Evolutionary conservation across 345 rosid genomes (phyloP).

Genomic region (Zanthoxylum bungeanum): DNA sequence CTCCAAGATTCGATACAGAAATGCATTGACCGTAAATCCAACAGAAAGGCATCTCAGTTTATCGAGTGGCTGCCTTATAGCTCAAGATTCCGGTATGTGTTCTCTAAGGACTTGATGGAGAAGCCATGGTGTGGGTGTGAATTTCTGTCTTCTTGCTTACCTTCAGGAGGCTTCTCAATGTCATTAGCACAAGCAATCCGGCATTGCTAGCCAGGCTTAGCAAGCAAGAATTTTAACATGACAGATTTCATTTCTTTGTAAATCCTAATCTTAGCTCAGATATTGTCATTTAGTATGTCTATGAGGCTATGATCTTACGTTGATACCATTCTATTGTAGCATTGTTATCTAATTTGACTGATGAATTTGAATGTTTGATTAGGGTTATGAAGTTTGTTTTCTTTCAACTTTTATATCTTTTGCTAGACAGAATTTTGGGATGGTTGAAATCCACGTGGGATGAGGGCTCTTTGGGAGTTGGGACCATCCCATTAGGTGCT

Average conservation of each 20-base stretch:
- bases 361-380: neutral
- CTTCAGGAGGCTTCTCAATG: conserved; percentile 6
- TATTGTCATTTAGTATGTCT: neutral
- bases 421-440: too few species aligned
- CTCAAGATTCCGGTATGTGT: conserved; percentile 67
- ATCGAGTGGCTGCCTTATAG: conserved; percentile 76
- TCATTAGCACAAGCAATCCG: conserved; percentile 10
- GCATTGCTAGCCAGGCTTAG: conserved; percentile 13
- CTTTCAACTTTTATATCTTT: neutral
- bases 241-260: neutral
- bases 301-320: neutral
- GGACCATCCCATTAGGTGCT: too few species aligned
- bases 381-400: neutral
- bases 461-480: too few species aligned
- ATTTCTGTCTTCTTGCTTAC: conserved; percentile 12
- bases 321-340: neutral
- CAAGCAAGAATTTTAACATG: neutral
- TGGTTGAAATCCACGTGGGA: too few species aligned
- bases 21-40: conserved; percentile 45
- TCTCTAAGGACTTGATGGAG: conserved; percentile 68
- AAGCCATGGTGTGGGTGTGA: conserved; percentile 55
- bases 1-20: conserved; percentile 52
- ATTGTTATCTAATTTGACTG: conserved; percentile 1
- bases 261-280: conserved; percentile 1
- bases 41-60: conserved; percentile 52